Evolutionary conservation across 768 basidiomycete species (phyloP), one percentile per base, ranked within the genome.

Genomic region (Trametes meyenii): DNA sequence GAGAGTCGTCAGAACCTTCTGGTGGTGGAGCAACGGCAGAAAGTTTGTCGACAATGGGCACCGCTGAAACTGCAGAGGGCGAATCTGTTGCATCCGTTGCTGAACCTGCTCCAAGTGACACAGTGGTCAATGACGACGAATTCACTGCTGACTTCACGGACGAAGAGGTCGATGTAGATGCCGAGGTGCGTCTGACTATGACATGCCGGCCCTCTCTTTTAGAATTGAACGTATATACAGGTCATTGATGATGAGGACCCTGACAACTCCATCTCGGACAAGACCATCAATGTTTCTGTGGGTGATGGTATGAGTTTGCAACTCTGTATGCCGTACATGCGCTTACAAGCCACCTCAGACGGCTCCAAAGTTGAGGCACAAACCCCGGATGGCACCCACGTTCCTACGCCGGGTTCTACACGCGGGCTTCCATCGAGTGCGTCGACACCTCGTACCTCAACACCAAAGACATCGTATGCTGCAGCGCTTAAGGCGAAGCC

Each of bases 311-410:
- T 29, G 55, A 10, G 48, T 11, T 39, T 29, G 12, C 13, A 36
- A 11, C 19, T 12, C 50, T 13, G 6, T 5, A 14, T 56, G 16
- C 21, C 12, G 23, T 5, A 2, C 8, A 13, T 17, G 11, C 8
- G 13, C 50, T 13, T 50, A 63, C 11, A 65, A 40, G 23, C 2
- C 2, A 17, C 46, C 23, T 11, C 60, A 90, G 95, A 96, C 74
- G 96, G 94, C 8, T 88, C 90, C n/a, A 92, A 90, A 72, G 83
- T 98, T 10, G 94, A 95, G 70, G 97, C 96, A 1, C 93, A 97
- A 72, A 98, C 97, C 0, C 96, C 97, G 3, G 94, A 98, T 66
- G 97, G 97, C 0, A 98, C 96, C 0, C 85, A 94, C 16, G 87
- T 99, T 33, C 86, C 92, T 2, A 98, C 97, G 4, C 96, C 97